A percentile compares a stretch with the other conserved stretches of the same genome.
These are phyloP conservation scores for Clonostachys rosea DNA, from an alignment of 2,329 filamentous ascomycete genomes.

Conservation along the genomic window DNA sequence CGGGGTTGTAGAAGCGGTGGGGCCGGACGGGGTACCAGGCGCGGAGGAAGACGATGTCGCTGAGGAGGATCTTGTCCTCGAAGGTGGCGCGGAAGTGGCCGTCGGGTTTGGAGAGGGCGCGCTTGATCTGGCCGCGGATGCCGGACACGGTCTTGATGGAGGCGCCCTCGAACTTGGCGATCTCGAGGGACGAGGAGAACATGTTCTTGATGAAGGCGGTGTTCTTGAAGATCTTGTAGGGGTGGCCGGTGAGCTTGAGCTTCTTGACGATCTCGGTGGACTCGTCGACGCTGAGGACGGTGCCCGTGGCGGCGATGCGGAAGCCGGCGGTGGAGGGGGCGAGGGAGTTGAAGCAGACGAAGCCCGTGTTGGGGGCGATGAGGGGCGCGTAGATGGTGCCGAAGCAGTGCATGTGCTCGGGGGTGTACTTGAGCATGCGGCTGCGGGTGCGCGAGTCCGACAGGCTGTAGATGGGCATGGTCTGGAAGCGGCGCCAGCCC, in stretches of 20 bases:
- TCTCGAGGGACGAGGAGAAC: conserved; percentile 90
- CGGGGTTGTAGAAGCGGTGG: conserved; percentile 94
- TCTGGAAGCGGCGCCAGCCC: conserved; percentile 94
- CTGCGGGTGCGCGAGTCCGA: conserved; percentile 91
- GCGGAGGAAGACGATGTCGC: conserved; percentile 91
- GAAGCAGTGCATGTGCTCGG: conserved; percentile 99
- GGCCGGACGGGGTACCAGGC: conserved; percentile 97
- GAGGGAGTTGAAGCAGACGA: conserved; percentile 89
- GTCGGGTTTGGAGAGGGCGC: conserved; percentile 86
- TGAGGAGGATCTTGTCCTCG: conserved; percentile 96
- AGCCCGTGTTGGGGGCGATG: conserved; percentile 92
- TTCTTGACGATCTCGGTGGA: conserved; percentile 98
- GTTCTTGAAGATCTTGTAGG: conserved; percentile 99
- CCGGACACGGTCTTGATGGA: conserved; percentile 95
- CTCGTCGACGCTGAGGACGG: conserved; percentile 91
- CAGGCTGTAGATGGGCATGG: conserved; percentile 88
- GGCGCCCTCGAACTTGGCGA: conserved; percentile 97
- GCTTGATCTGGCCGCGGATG: conserved; percentile 94
- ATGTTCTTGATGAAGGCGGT: conserved; percentile 98
- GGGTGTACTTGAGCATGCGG: conserved; percentile 98
- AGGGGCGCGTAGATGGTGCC: conserved; percentile 93
- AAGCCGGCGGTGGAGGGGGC: conserved; percentile 83
- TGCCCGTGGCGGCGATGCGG: conserved; percentile 89
- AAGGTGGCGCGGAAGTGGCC: conserved; percentile 96
- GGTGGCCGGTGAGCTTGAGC: conserved; percentile 88